Base-by-base conservation (phyloP, 331 rosid species). In the Quercus tomentella region DNA sequence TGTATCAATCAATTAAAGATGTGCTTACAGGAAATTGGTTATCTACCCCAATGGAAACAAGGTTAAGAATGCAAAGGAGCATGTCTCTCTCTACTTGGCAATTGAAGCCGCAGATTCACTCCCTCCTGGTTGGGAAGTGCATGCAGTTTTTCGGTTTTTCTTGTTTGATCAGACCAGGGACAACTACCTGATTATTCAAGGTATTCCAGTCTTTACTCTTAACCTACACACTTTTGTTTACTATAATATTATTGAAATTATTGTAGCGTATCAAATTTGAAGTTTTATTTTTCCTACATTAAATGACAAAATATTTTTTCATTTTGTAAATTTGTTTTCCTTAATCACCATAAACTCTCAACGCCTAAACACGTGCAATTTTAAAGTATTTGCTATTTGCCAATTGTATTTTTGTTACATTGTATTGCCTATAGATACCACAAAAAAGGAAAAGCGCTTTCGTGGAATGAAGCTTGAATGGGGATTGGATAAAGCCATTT, bases 21-120 rank as follows among this genome's bases (percentile, higher is more conserved):
- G 16, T 70, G 21, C 21, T 80, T 22, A 17, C 76, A 91, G 97
- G 97, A 92, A 88, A 80, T 81, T 92, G 85, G 87, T 82, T 74
- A 14, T 92, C 55, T 80, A 91, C 72, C 96, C 96, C 52, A 84
- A 11, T 77, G 97, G 92, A 77, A 88, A 89, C 89, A 86, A 88
- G 77, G 78, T 37, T 65, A 88, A 63, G 85, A 91, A 88, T 82
- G 91, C 75, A 60, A 84, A 74, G 43, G 90, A 89, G 0, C 84
- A 89, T 61, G 57, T 89, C 82, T 91, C 96, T 70, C 66, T 92
- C 52, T 87, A 93, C 81, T 82, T 93, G 80, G 92, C 71, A 0
- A 82, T 88, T 87, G 84, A 83, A 2, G 86, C 58, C 41, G 51
- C 84, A 20, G 76, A 76, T 62, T 84, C 88, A 49, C 77, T 85